phyloP scores from a whole-genome alignment of 2,329 filamentous ascomycete species.

The Lecanosticta acicola region DNA sequence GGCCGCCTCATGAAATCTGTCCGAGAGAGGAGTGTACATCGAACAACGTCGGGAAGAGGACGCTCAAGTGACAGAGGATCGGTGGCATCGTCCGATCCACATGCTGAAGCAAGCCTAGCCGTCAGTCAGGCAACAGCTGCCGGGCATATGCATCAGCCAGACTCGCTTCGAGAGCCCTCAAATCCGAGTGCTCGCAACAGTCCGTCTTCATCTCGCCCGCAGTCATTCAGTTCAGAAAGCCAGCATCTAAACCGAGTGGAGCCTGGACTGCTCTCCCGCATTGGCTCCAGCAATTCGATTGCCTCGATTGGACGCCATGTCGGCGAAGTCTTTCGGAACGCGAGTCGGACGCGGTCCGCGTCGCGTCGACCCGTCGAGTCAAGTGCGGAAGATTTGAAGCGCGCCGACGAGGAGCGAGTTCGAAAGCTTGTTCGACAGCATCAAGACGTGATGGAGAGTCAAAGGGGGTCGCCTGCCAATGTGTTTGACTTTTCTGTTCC shows the following conservation, averaged over 20 bases:
- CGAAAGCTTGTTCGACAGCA: conserved; percentile 33
- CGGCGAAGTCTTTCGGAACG: conserved; percentile 11
- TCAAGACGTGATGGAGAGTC: conserved; percentile 27
- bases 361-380: conserved; percentile 27
- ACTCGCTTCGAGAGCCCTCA: conserved; percentile 36
- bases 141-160: conserved; percentile 52
- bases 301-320: conserved; percentile 17
- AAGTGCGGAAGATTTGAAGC: conserved; percentile 28
- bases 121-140: conserved; percentile 58
- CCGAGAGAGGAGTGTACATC: conserved; percentile 38
- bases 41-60: conserved; percentile 48
- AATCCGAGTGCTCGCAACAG: conserved; percentile 22
- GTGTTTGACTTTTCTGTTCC: conserved; percentile 19
- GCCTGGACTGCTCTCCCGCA: conserved; percentile 21
- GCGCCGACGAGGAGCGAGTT: conserved; percentile 32
- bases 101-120: conserved; percentile 58
- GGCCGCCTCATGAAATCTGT: conserved; percentile 44
- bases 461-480: conserved; percentile 11
- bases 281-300: conserved; percentile 27
- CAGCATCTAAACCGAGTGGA: conserved; percentile 16
- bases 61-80: conserved; percentile 59
- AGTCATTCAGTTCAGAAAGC: conserved; percentile 19
- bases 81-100: conserved; percentile 56
- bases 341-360: conserved; percentile 8
- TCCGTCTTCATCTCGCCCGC: conserved; percentile 17